A percentile compares a stretch with the other conserved stretches of the same genome.
These are phyloP conservation scores for Kwoniella sp. DNA, from an alignment of 768 basidiomycete genomes.

Conservation along the genomic window DNA sequence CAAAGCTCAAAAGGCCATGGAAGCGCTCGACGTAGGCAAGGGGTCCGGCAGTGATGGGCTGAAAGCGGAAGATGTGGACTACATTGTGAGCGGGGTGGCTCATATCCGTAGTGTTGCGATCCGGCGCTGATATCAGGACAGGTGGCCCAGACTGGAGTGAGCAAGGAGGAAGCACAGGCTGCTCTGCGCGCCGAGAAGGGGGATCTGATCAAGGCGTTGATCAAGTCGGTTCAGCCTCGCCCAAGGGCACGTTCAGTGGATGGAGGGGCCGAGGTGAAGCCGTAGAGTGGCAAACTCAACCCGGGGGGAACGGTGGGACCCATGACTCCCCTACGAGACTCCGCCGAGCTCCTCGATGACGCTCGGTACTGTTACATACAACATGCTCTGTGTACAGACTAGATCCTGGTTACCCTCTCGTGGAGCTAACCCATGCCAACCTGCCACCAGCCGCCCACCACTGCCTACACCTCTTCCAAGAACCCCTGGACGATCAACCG, in stretches of 20 bases:
- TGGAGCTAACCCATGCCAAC: too few relatives aligned
- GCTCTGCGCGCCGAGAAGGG: constrained; percentile 33
- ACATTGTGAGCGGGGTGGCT: constrained; percentile 26
- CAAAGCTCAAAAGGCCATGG: constrained; percentile 40
- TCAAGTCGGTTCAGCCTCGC: constrained; percentile 34
- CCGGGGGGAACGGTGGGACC: not conserved
- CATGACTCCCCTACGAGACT: too few relatives aligned
- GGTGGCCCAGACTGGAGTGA: constrained; percentile 32
- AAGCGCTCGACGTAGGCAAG: constrained; percentile 30
- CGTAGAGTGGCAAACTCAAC: not conserved
- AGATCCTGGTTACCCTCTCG: too few relatives aligned
- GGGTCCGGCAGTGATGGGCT: constrained; percentile 1
- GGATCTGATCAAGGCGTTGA: constrained; percentile 41
- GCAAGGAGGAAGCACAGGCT: constrained; percentile 22
- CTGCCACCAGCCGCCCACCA: too few relatives aligned
- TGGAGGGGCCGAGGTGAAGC: constrained; percentile 24
- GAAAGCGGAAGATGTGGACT: constrained; percentile 37
- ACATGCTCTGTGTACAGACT: too few relatives aligned
- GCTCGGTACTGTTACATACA: too few relatives aligned
- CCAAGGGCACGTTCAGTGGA: constrained; percentile 31
- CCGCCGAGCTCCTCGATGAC: too few relatives aligned
- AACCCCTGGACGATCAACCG: constrained; percentile 90
- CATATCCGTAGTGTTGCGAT: not conserved
- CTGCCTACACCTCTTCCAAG: constrained; percentile 68
- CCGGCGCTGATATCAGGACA: too few relatives aligned